Evolutionary conservation across 2,329 filamentous ascomycete species (phyloP), one percentile per base, ranked within the genome.

Genomic region (Diaporthe sp.): DNA sequence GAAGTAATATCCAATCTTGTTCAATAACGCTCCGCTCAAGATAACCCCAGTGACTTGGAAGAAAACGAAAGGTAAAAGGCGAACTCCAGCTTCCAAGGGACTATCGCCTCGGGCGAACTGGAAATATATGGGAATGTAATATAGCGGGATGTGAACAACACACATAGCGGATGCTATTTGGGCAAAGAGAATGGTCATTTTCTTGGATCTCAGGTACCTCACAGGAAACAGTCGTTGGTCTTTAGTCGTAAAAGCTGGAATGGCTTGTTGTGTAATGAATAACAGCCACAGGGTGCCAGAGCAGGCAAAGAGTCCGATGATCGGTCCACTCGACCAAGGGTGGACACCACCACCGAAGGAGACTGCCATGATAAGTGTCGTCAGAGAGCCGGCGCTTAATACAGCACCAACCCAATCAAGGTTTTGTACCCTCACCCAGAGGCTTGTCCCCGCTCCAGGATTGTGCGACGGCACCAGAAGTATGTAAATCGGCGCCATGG

Each of bases 121-220:
- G 77, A 89, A 89, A 78, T 83, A 87, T 0, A 89, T 77, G 0
- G 88, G 87, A 10, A 88, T 84, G 76, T 86, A 89, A 78, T 88
- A 89, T 19, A 86, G 13, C 30, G 51, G 32, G 22, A 71, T 19
- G 53, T 42, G 59, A 13, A n/a, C 27, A 27, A 19, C 37, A 47
- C 25, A 44, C n/a, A 15, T 37, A 17, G 22, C 9, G 22, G 19
- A 35, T 6, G 22, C 35, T 22, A 50, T 71, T 3, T 37, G 22
- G 37, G 22, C 35, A 10, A 71, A 61, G 10, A 71, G 32, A 25
- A 39, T 12, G n/a, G 25, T 22, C 22, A 17, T 22, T 35, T 35
- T 35, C 12, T n/a, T 19, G 27, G 27, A 13, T 5, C 30, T 30
- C n/a, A 69, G 47, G 65, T 69, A 44, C 42, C 15, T 12, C 6